These are phyloP conservation scores for Phytophthora ramorum DNA, from an alignment of 352 stramenopile species.

Conservation along the genomic window DNA sequence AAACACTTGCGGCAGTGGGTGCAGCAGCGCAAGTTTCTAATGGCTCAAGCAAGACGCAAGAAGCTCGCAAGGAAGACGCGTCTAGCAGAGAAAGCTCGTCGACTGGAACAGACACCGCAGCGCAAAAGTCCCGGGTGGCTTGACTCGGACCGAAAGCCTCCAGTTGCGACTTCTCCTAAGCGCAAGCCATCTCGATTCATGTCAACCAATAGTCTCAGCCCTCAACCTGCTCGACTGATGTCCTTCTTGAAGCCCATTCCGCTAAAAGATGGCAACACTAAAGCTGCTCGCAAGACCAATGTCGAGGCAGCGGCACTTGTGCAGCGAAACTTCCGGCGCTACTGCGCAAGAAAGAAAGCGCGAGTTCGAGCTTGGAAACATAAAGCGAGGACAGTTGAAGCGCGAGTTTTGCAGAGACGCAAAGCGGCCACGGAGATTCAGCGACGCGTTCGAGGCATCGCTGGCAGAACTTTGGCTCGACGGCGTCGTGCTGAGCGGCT, in stretches of 20 bases:
- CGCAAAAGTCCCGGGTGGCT: not conserved
- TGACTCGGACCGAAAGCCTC: constrained; percentile 1
- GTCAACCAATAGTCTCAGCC: not conserved
- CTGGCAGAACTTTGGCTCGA: constrained; percentile 30
- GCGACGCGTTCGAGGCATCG: constrained; percentile 35
- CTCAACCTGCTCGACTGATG: constrained; percentile 17
- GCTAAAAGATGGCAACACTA: constrained; percentile 9
- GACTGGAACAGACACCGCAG: constrained; percentile 2
- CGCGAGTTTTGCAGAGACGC: constrained; percentile 26
- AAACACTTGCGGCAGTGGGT: constrained; percentile 57
- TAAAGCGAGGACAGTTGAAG: constrained; percentile 42
- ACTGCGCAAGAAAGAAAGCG: constrained; percentile 22
- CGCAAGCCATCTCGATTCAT: constrained; percentile 3
- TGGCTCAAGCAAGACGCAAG: constrained; percentile 28
- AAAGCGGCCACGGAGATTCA: constrained; percentile 49
- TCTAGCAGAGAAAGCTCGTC: constrained; percentile 35
- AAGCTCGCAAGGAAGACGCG: constrained; percentile 41
- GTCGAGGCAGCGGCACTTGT: constrained; percentile 22
- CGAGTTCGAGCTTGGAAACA: constrained; percentile 27
- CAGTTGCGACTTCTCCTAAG: not conserved
- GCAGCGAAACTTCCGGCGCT: constrained; percentile 39
- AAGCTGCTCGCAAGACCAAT: constrained; percentile 7
- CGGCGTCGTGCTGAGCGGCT: constrained; percentile 33
- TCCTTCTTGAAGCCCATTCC: constrained; percentile 16
- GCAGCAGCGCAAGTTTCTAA: constrained; percentile 50